phyloP scores from a whole-genome alignment of 83 land plant species.

The Diphasiastrum complanatum region DNA sequence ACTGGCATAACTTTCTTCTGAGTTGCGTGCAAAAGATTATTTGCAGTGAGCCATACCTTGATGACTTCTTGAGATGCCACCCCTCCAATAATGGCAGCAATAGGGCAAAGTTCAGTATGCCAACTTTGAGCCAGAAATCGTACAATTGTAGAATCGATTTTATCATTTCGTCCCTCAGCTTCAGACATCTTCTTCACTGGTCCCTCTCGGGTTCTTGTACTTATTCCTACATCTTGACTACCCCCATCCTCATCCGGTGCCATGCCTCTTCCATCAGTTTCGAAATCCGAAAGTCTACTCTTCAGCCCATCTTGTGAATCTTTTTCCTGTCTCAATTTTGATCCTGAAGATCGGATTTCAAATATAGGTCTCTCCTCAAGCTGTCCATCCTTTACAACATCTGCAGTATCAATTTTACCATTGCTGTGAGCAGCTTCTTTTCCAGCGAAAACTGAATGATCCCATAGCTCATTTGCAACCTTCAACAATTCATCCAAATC shows the following conservation, averaged over 20 bases:
- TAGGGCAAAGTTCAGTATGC: slow-evolving; percentile 41
- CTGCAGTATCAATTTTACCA: slow-evolving; percentile 6
- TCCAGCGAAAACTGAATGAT: not conserved
- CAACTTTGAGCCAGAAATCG: slow-evolving; percentile 29
- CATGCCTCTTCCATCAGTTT: not conserved
- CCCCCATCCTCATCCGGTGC: not conserved
- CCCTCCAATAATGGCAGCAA: slow-evolving; percentile 45
- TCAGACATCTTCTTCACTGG: not conserved
- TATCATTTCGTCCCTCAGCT: not conserved
- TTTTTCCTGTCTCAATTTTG: not conserved
- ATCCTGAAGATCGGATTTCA: not conserved
- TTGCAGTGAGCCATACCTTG: slow-evolving; percentile 26
- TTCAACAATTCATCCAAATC: slow-evolving; percentile 31
- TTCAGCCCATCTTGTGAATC: not conserved
- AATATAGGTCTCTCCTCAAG: slow-evolving; percentile 18
- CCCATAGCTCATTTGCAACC: slow-evolving; percentile 35
- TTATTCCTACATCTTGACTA: not conserved
- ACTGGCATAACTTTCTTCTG: not conserved
- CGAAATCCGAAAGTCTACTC: not conserved
- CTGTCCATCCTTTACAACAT: slow-evolving; percentile 5
- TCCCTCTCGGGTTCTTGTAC: not conserved
- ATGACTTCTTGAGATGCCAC: slow-evolving; percentile 52
- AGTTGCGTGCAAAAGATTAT: not conserved
- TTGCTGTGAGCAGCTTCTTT: not conserved
- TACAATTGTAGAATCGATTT: slow-evolving; percentile 31